Conservation (phyloP, 2,329 filamentous ascomycete genomes). For the Lomentospora prolificans region DNA sequence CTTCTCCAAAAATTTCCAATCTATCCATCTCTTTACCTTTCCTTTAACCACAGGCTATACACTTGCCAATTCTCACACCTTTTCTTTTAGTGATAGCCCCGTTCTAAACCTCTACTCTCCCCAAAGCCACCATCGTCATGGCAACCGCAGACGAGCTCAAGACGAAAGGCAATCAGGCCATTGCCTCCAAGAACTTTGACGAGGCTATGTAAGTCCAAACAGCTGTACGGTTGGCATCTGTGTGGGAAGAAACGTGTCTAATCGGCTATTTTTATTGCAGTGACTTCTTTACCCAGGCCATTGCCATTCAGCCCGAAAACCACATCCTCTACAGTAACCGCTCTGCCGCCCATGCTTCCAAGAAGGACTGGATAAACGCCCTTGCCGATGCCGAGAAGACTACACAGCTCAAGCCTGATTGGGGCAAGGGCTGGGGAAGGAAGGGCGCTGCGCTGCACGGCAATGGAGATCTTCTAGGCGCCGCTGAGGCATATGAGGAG, state of each 20-base stretch:
- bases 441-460: slow-evolving; percentile 90
- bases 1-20: slow-evolving; percentile 9
- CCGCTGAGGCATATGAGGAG: slow-evolving; percentile 83
- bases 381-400: slow-evolving; percentile 88
- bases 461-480: slow-evolving; percentile 71
- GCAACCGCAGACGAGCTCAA: slow-evolving; percentile 71
- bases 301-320: slow-evolving; percentile 76
- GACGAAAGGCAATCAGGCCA: slow-evolving; percentile 96
- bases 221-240: background rate
- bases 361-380: slow-evolving; percentile 78
- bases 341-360: slow-evolving; percentile 78
- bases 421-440: slow-evolving; percentile 91
- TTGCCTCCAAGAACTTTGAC: slow-evolving; percentile 92
- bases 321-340: slow-evolving; percentile 98
- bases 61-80: background rate
- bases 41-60: background rate
- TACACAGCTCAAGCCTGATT: slow-evolving; percentile 90
- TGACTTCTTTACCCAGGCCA: slow-evolving; percentile 89
- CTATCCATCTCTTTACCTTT: slow-evolving; percentile 7
- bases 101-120: slow-evolving; percentile 7
- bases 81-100: slow-evolving; percentile 2
- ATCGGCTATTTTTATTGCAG: slow-evolving; percentile 32
- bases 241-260: background rate
- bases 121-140: slow-evolving; percentile 26
- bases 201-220: slow-evolving; percentile 71